phyloP scores from a whole-genome alignment of 306 rosid genomes.

The Cyclanthera cordifolia region DNA sequence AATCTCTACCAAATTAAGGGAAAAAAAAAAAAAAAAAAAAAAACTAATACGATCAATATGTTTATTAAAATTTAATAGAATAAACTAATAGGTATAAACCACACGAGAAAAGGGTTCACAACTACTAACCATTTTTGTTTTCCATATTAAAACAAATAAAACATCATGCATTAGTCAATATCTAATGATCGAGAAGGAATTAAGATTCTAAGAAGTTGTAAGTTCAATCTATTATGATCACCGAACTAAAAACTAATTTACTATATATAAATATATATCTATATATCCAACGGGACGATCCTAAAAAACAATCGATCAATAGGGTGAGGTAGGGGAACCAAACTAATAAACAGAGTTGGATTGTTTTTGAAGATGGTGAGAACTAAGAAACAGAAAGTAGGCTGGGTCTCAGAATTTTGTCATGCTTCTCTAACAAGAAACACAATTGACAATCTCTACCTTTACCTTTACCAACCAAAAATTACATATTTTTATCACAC shows the following conservation, averaged over 20 bases:
- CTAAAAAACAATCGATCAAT: background rate
- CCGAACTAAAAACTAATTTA: too few species aligned
- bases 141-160: background rate
- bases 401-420: background rate
- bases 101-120: background rate
- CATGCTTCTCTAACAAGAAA: background rate
- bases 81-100: background rate
- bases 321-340: background rate
- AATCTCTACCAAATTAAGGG: background rate
- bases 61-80: background rate
- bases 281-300: too few species aligned
- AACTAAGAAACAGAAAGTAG: background rate
- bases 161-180: too few species aligned
- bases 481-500: background rate
- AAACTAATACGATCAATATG: background rate
- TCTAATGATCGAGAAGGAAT: too few species aligned
- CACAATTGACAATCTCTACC: conserved; percentile 1
- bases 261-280: too few species aligned
- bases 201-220: too few species aligned
- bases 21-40: too few species aligned
- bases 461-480: conserved; percentile 5
- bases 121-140: background rate
- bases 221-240: too few species aligned
- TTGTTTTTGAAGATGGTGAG: conserved; percentile 6
- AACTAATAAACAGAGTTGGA: background rate